These are phyloP conservation scores for Colletotrichum sp. DNA, from an alignment of 2,329 filamentous ascomycete genomes.

Conservation along the genomic window DNA sequence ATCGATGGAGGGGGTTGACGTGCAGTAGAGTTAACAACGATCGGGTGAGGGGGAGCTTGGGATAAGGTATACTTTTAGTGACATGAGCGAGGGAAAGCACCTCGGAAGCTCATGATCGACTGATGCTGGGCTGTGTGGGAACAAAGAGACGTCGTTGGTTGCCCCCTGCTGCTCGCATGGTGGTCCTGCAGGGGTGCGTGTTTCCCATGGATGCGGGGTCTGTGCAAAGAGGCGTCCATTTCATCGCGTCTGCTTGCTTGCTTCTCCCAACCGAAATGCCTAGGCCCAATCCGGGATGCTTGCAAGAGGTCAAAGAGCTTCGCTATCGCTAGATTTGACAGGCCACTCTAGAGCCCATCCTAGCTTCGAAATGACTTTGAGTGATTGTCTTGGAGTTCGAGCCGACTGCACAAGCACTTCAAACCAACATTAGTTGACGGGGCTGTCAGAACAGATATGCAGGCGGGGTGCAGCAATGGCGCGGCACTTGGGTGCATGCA, in stretches of 20 bases:
- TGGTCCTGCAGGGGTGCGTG: conserved; percentile 13
- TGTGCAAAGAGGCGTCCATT: conserved; percentile 5
- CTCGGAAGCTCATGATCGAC: conserved; percentile 22
- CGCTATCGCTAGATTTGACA: neutral
- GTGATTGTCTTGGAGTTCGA: neutral
- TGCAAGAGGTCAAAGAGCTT: neutral
- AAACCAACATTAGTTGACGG: neutral
- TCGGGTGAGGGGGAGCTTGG: conserved; percentile 1
- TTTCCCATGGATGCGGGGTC: conserved; percentile 13
- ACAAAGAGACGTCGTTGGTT: conserved; percentile 1
- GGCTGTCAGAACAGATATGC: neutral
- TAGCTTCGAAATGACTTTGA: neutral
- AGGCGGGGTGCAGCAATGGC: neutral
- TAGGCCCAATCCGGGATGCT: conserved; percentile 6
- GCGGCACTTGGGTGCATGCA: conserved; percentile 12
- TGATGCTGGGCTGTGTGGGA: neutral
- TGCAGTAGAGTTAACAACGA: neutral
- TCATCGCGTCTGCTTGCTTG: neutral
- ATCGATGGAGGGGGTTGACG: neutral
- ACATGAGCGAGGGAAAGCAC: neutral
- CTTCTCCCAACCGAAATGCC: neutral
- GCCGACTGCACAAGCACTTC: neutral
- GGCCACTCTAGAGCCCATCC: neutral
- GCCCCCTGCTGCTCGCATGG: conserved; percentile 11
- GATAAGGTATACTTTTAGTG: conserved; percentile 3